Percentiles rank a stretch among this genome's conserved stretches.
These are phyloP conservation scores for Thozetella sp. DNA, from an alignment of 495 filamentous ascomycete genomes.

Conservation along the genomic window DNA sequence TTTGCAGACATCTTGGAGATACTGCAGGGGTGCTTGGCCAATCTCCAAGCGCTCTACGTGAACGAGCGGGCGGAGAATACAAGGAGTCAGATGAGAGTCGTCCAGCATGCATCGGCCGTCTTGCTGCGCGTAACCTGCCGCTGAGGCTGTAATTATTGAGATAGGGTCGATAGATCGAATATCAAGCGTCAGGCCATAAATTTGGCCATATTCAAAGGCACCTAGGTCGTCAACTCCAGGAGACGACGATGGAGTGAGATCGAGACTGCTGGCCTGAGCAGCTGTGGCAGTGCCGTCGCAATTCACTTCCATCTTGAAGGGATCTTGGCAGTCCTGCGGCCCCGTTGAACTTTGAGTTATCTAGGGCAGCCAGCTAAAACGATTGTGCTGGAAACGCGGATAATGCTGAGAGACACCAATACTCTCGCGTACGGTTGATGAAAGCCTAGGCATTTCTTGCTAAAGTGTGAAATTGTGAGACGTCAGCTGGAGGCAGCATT, in stretches of 20 bases:
- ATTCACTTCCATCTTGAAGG: too few relatives aligned
- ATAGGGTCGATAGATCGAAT: neutral
- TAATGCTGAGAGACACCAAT: too few relatives aligned
- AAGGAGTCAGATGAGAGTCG: neutral
- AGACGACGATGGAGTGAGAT: neutral
- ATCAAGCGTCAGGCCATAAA: neutral
- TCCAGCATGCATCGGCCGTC: neutral
- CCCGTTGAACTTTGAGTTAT: too few relatives aligned
- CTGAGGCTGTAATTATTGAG: neutral
- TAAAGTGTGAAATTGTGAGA: too few relatives aligned
- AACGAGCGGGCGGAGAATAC: slow-evolving; percentile 18
- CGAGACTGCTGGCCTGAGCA: neutral
- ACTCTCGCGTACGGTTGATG: too few relatives aligned
- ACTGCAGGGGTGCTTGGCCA: slow-evolving; percentile 8
- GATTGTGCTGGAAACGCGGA: neutral
- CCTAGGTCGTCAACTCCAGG: too few relatives aligned
- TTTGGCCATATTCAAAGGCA: neutral
- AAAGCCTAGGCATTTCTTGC: too few relatives aligned
- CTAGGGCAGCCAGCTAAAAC: too few relatives aligned
- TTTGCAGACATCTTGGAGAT: slow-evolving; percentile 21
- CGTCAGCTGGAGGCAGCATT: too few relatives aligned
- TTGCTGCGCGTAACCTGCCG: neutral
- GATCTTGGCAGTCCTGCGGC: too few relatives aligned
- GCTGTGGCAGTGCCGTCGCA: too few relatives aligned
- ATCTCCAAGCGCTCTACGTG: slow-evolving; percentile 15